Evolutionary conservation across 306 rosid species (phyloP).

Genomic region (Cucumis melo): DNA sequence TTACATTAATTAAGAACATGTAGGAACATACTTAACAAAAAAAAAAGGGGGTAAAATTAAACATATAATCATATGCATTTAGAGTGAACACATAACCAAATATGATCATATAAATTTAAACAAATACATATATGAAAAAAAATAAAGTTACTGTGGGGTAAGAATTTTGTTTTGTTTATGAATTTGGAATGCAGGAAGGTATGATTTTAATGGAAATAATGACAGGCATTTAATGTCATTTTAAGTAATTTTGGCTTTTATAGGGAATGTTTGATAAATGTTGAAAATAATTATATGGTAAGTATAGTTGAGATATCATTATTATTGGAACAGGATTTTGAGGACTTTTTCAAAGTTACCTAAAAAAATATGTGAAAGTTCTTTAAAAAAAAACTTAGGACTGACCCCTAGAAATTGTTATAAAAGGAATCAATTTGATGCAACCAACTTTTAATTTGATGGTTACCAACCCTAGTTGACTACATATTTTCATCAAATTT

Average conservation of each 20-base stretch:
- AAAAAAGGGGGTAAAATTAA: neutral
- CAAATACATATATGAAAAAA: no score
- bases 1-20: neutral
- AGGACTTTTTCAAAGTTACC: neutral
- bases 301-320: neutral
- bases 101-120: neutral
- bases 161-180: neutral
- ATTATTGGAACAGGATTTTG: neutral
- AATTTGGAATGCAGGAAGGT: neutral
- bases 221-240: neutral
- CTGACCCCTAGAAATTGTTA: neutral
- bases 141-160: neutral
- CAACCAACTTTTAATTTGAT: neutral
- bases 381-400: neutral
- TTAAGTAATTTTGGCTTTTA: neutral
- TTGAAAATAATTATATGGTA: neutral
- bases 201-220: neutral
- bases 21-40: neutral
- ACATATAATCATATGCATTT: neutral
- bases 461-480: neutral
- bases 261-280: neutral
- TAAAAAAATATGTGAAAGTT: neutral
- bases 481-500: neutral
- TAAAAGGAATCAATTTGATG: neutral
- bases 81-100: neutral